Conservation (phyloP, 345 rosid species). For the Melastoma malabathricum region DNA sequence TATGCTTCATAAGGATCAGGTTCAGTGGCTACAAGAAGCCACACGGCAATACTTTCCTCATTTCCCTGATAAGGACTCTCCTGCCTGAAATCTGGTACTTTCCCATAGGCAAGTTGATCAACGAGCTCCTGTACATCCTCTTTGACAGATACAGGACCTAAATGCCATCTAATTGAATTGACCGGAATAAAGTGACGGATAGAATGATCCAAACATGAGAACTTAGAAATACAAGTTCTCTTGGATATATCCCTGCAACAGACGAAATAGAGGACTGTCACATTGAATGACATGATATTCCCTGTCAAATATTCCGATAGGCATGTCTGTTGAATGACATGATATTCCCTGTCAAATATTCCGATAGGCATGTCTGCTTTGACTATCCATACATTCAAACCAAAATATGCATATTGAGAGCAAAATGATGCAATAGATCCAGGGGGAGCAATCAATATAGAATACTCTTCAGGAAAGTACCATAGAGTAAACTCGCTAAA, state of each 20-base stretch:
- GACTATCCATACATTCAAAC: too few species aligned
- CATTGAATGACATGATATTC: not conserved
- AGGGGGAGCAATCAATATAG: not conserved
- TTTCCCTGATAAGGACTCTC: constrained; percentile 25
- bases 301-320: too few species aligned
- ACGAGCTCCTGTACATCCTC: constrained; percentile 23
- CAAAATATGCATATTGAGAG: too few species aligned
- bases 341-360: too few species aligned
- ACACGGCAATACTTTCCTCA: constrained; percentile 47
- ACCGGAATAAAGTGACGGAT: constrained; percentile 49
- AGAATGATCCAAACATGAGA: constrained; percentile 35
- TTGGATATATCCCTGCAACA: constrained; percentile 57
- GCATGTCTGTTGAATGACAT: too few species aligned
- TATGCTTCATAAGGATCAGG: constrained; percentile 19
- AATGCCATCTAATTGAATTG: constrained; percentile 41
- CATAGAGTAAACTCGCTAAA: constrained; percentile 69
- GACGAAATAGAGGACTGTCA: not conserved
- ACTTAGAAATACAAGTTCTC: constrained; percentile 40
- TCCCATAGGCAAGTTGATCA: constrained; percentile 35
- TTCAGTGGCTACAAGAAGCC: constrained; percentile 53
- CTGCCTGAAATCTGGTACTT: constrained; percentile 28
- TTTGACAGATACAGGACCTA: constrained; percentile 15
- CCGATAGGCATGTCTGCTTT: too few species aligned
- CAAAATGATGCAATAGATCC: not conserved
- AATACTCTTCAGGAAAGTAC: constrained; percentile 22